phyloP scores from a whole-genome alignment of 2,329 filamentous ascomycete genomes.

The Trichoderma hamatum region DNA sequence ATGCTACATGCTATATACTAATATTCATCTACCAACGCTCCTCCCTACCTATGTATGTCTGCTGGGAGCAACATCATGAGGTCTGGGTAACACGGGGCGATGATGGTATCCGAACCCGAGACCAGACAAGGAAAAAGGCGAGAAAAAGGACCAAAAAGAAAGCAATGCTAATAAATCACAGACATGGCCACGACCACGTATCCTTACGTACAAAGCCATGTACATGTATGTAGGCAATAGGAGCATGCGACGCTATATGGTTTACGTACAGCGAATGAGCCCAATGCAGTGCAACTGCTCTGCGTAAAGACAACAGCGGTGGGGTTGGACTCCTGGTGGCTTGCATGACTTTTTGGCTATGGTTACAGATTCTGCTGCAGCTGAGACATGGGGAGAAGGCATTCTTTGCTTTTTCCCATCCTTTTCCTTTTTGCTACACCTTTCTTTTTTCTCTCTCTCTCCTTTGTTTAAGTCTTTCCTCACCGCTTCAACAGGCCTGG shows the following conservation, averaged over 20 bases:
- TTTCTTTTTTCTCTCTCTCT: not conserved
- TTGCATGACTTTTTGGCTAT: conserved; percentile 6
- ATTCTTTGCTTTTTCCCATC: not conserved
- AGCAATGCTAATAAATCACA: not conserved
- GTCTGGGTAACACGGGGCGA: not conserved
- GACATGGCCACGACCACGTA: not conserved
- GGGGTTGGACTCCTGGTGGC: conserved; percentile 14
- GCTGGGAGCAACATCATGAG: not conserved
- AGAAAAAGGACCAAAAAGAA: no score
- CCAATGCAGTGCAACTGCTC: conserved; percentile 11
- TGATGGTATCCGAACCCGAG: not conserved
- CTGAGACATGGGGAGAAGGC: conserved; percentile 9
- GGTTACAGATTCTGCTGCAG: conserved; percentile 21
- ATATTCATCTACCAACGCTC: no score
- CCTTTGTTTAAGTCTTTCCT: not conserved
- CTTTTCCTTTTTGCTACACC: not conserved
- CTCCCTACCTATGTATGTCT: no score
- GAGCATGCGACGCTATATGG: not conserved
- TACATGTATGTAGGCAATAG: not conserved
- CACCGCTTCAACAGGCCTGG: conserved; percentile 12
- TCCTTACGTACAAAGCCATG: not conserved
- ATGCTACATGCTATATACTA: not conserved
- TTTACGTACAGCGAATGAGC: conserved; percentile 7
- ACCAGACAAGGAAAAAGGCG: not conserved
- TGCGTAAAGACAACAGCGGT: conserved; percentile 6